These are phyloP conservation scores for Nyctanthes arbortristis DNA, from an alignment of 257 asterid genomes.

Conservation along the genomic window DNA sequence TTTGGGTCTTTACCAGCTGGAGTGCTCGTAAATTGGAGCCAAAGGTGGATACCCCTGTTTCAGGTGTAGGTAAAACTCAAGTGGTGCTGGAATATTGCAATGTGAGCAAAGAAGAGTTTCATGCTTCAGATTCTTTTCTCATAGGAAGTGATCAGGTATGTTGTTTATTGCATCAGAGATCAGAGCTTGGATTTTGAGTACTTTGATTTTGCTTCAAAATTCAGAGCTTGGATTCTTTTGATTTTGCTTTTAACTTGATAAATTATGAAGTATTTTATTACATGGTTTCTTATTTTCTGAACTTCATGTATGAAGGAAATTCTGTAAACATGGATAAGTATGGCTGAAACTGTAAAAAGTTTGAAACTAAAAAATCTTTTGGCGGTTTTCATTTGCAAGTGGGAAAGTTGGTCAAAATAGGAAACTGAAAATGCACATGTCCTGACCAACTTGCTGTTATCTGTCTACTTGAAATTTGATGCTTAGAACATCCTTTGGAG, in stretches of 20 bases:
- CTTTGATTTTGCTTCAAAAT: too few relatives aligned
- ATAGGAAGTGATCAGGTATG: conserved; percentile 37
- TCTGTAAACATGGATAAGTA: too few relatives aligned
- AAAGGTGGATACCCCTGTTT: conserved; percentile 23
- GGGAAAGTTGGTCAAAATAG: neutral
- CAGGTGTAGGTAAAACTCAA: conserved; percentile 33
- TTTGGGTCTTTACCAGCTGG: conserved; percentile 31
- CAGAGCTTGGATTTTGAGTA: conserved; percentile 2
- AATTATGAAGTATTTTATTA: neutral
- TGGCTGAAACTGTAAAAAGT: neutral
- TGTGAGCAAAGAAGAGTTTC: conserved; percentile 52
- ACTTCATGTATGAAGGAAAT: too few relatives aligned
- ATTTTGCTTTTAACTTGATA: neutral
- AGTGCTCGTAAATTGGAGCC: conserved; percentile 29
- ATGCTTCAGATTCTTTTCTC: conserved; percentile 37
- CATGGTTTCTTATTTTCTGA: too few relatives aligned
- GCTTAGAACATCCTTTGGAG: neutral
- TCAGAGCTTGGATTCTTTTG: neutral
- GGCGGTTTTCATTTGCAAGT: neutral
- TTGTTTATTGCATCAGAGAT: neutral
- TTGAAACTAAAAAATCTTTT: neutral
- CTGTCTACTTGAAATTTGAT: neutral
- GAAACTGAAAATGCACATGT: neutral
- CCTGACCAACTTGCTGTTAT: neutral
- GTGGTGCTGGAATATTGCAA: conserved; percentile 42